Evolutionary conservation across 2,329 filamentous ascomycete species (phyloP), one percentile per base, ranked within the genome.

Genomic region (Cytospora piceicola): DNA sequence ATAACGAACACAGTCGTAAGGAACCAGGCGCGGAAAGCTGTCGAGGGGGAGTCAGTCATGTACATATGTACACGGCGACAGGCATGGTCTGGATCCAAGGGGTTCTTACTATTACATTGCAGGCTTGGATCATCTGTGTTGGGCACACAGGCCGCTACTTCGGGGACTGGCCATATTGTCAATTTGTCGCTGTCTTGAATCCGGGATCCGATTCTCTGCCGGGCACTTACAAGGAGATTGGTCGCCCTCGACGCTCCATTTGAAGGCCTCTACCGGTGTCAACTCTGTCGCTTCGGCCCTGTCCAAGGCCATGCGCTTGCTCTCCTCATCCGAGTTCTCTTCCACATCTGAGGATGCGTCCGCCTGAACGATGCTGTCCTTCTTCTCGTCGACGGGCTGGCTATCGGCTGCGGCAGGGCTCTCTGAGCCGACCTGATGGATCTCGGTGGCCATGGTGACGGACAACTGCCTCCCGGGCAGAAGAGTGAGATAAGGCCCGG

Each of bases 201-300:
- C 17, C 1, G 11, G 4, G 4, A 20, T 8, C 58, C 14, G 15
- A 14, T 12, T 24, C 11, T 32, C 58, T 34, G 4, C 58, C 27
- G 5, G 22, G 42, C 14, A 65, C 74, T 60, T 65, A 77, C 75
- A 77, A 27, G 75, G 75, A 22, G 75, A 77, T 67, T 77, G 73
- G 42, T 77, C 75, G 17, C 75, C 75, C 29, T 76, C 73, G 15
- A 77, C 75, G 64, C 73, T 75, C 75, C 75, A 77, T 52, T 73
- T 73, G 61, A 77, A 76, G 8, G 75, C 75, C 63, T 77, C 75
- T 1, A 71, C 71, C 2, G 75, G 74, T 1, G 74, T 75, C 2
- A 77, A 66, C 66, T 77, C 75, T 4, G 68, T 71, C 22, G 70
- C 68, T 34, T 77, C 75, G 32, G 72, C 65, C 46, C 69, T 68